Base-by-base conservation (phyloP, 129 eudicot species). In the Glebionis coronaria region DNA sequence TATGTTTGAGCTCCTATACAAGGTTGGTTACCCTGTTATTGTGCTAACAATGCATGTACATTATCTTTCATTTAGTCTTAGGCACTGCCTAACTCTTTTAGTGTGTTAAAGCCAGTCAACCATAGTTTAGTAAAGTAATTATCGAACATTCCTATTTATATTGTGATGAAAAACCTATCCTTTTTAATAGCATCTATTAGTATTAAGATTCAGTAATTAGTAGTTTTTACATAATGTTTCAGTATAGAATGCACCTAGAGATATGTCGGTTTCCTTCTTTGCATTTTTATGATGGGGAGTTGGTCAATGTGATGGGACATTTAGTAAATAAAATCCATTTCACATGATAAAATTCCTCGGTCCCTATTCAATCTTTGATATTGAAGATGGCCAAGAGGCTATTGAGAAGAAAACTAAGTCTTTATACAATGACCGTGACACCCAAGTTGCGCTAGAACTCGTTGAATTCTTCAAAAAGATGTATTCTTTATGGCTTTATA, bases 241-340 rank as follows among this genome's bases (percentile, higher is more conserved):
- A 94, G 99, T 94, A 89, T 63, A 85, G 95, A 77, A 94, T 94
- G 99, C 97, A 94, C 73, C 99, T 97, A 16, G 99, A 89, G 81
- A 94, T 94, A 78, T 84, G 90, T 53, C 88, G 77, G 16, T 94
- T 89, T 80, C 97, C 99, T 57, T 90, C 99, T 54, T 61, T 76
- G 56, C 99, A 94, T 87, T 94, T 94, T 50, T 94, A 94, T 67
- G 91, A 89, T 58, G 83, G 85, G 52, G 87, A 84, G 78, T 78
- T 94, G 74, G 77, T 81, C 27, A 87, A 94, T 63, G 97, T 25
- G 85, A 79, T 20, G 66, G 70, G 65, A 71, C 72, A 85, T 78
- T 83, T 16, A 75, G 77, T 73, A 94, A 82, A 75, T 72, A 65
- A 69, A 93, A 84, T 56, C 28, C 85, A 13, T 94, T 84, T 82